These are phyloP conservation scores for Colletotrichum sp. DNA, from an alignment of 2,329 filamentous ascomycete genomes.

Conservation along the genomic window DNA sequence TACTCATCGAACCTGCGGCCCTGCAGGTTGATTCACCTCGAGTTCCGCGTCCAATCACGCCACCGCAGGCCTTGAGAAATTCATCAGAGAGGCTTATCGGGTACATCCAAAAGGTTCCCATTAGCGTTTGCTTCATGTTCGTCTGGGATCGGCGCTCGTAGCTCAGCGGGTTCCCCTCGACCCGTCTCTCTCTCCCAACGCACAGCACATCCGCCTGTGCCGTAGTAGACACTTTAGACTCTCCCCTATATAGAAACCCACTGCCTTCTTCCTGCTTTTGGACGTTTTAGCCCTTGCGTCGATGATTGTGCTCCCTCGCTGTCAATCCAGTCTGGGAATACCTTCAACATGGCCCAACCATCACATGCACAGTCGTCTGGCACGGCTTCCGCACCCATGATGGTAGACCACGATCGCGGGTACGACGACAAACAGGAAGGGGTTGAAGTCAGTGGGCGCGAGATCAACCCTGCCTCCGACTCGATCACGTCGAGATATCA, in stretches of 20 bases:
- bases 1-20: not conserved
- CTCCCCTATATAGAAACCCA: conserved; percentile 24
- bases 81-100: not conserved
- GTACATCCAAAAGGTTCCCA: not conserved
- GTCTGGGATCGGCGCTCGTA: conserved; percentile 21
- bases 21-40: conserved; percentile 1
- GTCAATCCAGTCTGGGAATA: conserved; percentile 17
- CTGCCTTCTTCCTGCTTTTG: conserved; percentile 10
- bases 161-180: conserved; percentile 8
- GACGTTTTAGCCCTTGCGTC: not conserved
- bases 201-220: not conserved
- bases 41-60: conserved; percentile 3
- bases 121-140: conserved; percentile 25
- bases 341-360: conserved; percentile 33
- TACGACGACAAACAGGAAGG: conserved; percentile 30
- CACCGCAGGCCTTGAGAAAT: not conserved
- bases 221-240: conserved; percentile 16
- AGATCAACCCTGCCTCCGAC: conserved; percentile 26
- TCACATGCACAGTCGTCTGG: conserved; percentile 36
- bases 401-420: conserved; percentile 30
- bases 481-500: conserved; percentile 20
- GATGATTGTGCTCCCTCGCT: conserved; percentile 15
- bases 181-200: not conserved
- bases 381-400: conserved; percentile 26
- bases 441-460: conserved; percentile 33